A percentile compares a stretch with the other conserved stretches of the same genome.
These are phyloP conservation scores for Daldinia grandis DNA, from an alignment of 495 filamentous ascomycete species.

Conservation along the genomic window DNA sequence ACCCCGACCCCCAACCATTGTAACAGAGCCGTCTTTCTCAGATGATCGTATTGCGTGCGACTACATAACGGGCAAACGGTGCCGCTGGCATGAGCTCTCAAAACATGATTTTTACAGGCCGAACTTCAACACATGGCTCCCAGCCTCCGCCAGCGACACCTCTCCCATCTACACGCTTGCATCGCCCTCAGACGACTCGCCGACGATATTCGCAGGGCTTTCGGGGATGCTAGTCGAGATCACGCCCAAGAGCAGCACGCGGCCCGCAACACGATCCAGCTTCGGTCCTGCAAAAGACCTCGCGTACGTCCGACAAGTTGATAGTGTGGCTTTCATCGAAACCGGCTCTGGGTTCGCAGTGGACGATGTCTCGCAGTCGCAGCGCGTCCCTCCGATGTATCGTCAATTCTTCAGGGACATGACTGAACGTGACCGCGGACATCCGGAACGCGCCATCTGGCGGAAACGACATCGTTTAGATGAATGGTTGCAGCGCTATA, in stretches of 20 bases:
- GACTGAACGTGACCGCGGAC: neutral
- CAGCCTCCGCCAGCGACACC: slow-evolving; percentile 20
- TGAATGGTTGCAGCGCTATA: slow-evolving; percentile 9
- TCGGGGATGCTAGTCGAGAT: slow-evolving; percentile 52
- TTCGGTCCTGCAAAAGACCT: neutral
- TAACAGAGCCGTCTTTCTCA: slow-evolving; percentile 26
- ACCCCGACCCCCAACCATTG: slow-evolving; percentile 39
- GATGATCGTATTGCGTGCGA: slow-evolving; percentile 41
- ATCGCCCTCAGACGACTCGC: slow-evolving; percentile 51
- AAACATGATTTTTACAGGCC: slow-evolving; percentile 53
- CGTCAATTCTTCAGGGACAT: neutral
- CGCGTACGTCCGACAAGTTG: neutral
- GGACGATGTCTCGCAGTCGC: slow-evolving; percentile 5
- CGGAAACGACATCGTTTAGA: slow-evolving; percentile 24
- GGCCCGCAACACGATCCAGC: neutral
- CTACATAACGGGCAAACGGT: slow-evolving; percentile 36
- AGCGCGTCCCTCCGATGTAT: slow-evolving; percentile 25
- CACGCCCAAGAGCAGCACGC: slow-evolving; percentile 28
- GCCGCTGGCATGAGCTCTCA: slow-evolving; percentile 56
- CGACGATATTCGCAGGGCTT: slow-evolving; percentile 54
- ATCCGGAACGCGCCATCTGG: neutral
- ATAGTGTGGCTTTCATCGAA: slow-evolving; percentile 19
- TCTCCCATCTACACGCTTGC: slow-evolving; percentile 53
- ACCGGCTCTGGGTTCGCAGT: slow-evolving; percentile 21
- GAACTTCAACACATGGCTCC: slow-evolving; percentile 52